These are phyloP conservation scores for Colletotrichum limetticola DNA, from an alignment of 2,329 filamentous ascomycete genomes.

Conservation along the genomic window DNA sequence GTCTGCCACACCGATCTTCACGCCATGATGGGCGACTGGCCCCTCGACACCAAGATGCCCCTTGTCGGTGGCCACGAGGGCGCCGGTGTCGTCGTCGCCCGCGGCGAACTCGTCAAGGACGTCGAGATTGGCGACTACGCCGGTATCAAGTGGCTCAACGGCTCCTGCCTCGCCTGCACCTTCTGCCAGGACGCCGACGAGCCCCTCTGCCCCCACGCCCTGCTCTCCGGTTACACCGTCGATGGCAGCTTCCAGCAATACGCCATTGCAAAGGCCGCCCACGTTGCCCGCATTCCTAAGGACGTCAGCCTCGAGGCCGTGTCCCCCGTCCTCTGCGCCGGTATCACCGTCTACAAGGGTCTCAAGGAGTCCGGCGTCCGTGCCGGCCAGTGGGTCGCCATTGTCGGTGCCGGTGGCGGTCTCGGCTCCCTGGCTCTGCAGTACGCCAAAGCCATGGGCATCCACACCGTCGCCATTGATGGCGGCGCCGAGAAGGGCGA, in stretches of 20 bases:
- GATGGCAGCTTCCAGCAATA: constrained; percentile 91
- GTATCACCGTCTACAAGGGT: constrained; percentile 92
- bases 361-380: constrained; percentile 82
- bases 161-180: constrained; percentile 82
- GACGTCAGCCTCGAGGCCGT: constrained; percentile 80
- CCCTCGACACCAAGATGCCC: constrained; percentile 82
- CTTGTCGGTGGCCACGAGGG: constrained; percentile 86
- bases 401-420: constrained; percentile 88
- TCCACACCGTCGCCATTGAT: constrained; percentile 84
- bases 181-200: constrained; percentile 87
- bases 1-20: constrained; percentile 89
- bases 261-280: constrained; percentile 84
- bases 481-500: constrained; percentile 82
- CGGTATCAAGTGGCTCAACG: constrained; percentile 94
- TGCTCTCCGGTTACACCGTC: constrained; percentile 90
- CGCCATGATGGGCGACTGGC: constrained; percentile 92
- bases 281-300: constrained; percentile 85
- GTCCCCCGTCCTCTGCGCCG: constrained; percentile 84
- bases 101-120: constrained; percentile 80
- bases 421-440: constrained; percentile 84
- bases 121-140: constrained; percentile 85
- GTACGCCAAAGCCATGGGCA: constrained; percentile 91
- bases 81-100: constrained; percentile 84
- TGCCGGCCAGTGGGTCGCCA: constrained; percentile 82
- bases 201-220: constrained; percentile 80